These are phyloP conservation scores for Xylariales sp. DNA, from an alignment of 2,329 filamentous ascomycete species.

Conservation along the genomic window DNA sequence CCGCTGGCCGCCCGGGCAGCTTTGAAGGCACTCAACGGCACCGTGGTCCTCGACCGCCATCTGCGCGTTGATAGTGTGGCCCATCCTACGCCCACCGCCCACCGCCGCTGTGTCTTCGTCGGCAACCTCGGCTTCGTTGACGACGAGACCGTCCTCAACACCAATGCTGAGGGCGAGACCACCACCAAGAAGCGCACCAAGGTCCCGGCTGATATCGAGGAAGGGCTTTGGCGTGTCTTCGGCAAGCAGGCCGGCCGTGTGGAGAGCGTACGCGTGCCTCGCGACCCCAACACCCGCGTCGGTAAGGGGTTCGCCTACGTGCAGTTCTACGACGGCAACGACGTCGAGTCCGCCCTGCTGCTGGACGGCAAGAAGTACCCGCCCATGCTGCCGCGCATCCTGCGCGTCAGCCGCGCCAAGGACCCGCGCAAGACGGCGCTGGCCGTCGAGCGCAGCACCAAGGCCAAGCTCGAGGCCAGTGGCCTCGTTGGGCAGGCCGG, in stretches of 20 bases:
- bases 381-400: conserved; percentile 82
- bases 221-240: conserved; percentile 86
- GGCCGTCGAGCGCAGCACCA: conserved; percentile 45
- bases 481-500: conserved; percentile 17
- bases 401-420: conserved; percentile 85
- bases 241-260: conserved; percentile 69
- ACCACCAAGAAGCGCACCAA: conserved; percentile 71
- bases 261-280: conserved; percentile 88
- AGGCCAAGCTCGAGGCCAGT: conserved; percentile 27
- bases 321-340: conserved; percentile 85
- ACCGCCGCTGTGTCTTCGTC: conserved; percentile 90
- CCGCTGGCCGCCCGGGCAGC: conserved; percentile 71
- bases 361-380: conserved; percentile 90
- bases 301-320: conserved; percentile 98
- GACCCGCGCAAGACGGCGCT: conserved; percentile 58
- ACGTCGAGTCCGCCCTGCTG: conserved; percentile 85
- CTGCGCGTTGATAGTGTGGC: conserved; percentile 87
- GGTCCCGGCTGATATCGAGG: conserved; percentile 79
- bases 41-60: conserved; percentile 78
- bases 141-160: conserved; percentile 70
- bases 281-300: conserved; percentile 84
- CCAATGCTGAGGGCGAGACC: conserved; percentile 60
- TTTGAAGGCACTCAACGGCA: conserved; percentile 75
- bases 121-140: conserved; percentile 96
- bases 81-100: conserved; percentile 76